Base-by-base conservation (phyloP, 306 rosid genomes). In the Castanopsis chinensis region DNA sequence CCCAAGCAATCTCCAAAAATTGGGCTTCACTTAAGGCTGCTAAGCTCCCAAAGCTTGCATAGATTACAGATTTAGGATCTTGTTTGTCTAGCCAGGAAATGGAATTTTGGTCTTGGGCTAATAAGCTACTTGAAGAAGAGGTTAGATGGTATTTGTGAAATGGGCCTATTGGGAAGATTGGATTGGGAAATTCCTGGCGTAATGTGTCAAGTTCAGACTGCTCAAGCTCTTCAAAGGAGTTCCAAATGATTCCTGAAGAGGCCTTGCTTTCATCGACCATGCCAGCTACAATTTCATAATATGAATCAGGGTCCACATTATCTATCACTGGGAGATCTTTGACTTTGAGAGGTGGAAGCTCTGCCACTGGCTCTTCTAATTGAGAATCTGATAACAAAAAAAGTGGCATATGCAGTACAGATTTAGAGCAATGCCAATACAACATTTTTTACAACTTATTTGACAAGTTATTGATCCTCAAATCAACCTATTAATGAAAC, bases 1-100 rank as follows among this genome's bases (percentile, higher is more conserved):
- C 97, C 87, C 85, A 86, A 45, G 97, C 93, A 33, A 90, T 84
- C 80, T 88, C 93, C 82, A 87, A 56, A 77, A 91, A 86, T 4
- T 88, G 85, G 1, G 19, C 72, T 78, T 78, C 76, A 1, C 57
- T 64, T 57, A 87, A 14, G 3, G 86, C 69, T 2, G 84, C 89
- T 21, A 88, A 2, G 59, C 93, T 90, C 32, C 96, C 94, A 76
- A 88, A 88, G 71, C 94, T 89, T 43, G 90, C 92, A 63, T 87
- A 93, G 56, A 87, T 80, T 76, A 91, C 94, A 5, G 92, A 87
- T 0, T 68, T 82, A 8, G 63, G 72, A n/a, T 79, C 56, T 56
- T 87, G 86, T 49, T 30, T 59, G 63, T 88, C 82, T 45, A 93
- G 83, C 93, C 90, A 88, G 56, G 89, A 53, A 55, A 89, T 82